Conservation (phyloP, 2,329 filamentous ascomycete species). For the Calycina marina region DNA sequence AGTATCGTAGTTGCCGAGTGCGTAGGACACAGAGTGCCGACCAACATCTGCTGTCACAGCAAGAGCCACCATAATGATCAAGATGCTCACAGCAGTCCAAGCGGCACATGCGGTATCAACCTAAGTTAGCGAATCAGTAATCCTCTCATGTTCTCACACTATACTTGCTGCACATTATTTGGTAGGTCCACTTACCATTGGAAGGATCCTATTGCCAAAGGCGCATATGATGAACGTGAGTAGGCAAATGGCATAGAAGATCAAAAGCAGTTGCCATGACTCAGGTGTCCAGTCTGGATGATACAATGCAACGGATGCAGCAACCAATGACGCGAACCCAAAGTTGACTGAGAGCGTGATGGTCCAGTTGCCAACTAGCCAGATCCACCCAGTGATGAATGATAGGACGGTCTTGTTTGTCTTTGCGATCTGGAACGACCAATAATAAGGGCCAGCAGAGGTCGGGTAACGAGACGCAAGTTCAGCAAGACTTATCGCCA, state of each 20-base stretch:
- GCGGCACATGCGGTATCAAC: constrained; percentile 43
- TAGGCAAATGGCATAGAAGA: constrained; percentile 56
- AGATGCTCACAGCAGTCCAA: constrained; percentile 39
- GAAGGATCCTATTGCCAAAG: constrained; percentile 53
- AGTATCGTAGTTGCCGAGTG: constrained; percentile 41
- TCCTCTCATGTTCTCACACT: no score
- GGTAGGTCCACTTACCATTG: no score
- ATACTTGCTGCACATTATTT: no score
- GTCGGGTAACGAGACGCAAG: constrained; percentile 65
- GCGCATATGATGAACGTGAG: constrained; percentile 50
- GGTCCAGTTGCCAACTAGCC: constrained; percentile 66
- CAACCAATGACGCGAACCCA: constrained; percentile 42
- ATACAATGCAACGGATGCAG: constrained; percentile 36
- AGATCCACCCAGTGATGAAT: constrained; percentile 64
- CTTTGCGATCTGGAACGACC: constrained; percentile 58
- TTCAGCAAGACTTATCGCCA: constrained; percentile 56
- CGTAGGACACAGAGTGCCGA: constrained; percentile 34
- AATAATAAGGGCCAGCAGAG: constrained; percentile 67
- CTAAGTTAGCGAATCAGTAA: no score
- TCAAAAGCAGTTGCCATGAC: constrained; percentile 53
- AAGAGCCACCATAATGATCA: constrained; percentile 41
- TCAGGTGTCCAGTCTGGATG: constrained; percentile 36
- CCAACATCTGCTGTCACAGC: constrained; percentile 38
- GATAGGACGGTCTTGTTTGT: constrained; percentile 47
- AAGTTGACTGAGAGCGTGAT: constrained; percentile 77